Base-by-base conservation (phyloP, 257 asterid species). In the Osmanthus fragrans region DNA sequence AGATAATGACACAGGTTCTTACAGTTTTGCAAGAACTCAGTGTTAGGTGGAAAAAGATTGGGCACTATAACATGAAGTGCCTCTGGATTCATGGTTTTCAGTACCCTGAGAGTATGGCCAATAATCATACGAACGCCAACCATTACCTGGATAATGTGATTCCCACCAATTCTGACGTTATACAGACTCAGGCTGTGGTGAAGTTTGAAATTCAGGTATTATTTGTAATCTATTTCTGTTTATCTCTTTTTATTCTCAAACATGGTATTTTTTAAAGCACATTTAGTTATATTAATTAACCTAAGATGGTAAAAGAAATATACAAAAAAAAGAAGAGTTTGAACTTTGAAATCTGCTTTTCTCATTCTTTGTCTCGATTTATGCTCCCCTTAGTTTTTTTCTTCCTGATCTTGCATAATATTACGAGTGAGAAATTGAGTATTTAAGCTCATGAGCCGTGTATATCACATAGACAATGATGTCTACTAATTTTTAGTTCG, bases 201-300 rank as follows among this genome's bases (percentile, higher is more conserved):
- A 96, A 93, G 91, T 95, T 95, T 74, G 99, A 95, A 88, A 82
- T 96, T 82, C 99, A 95, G 99, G 99, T 91, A 88, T 19, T 42
- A 39, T 66, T 67, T 64, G 40, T 70, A 8, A 77, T n/a, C 25
- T 16, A 29, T 76, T 33, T 42, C 67, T 70, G 37, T 13, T 70
- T 79, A 13, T 45, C 72, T 21, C 42, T 39, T 21, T 68, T 30
- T n/a, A 11, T 30, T 9, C 34, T 16, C 51, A 66, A 32, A 32
- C 49, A 19, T 2, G 18, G 60, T 12, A 58, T 7, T n/a, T 32
- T 72, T 47, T 30, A 21, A 7, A 40, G 67, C 45, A 37, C 5
- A 10, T 27, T 12, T 15, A 65, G 37, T 56, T 58, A 27, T 19
- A 36, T 11, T 10, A n/a, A 36, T 11, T 10, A n/a, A 4, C 49